Conservation (phyloP, 2,329 filamentous ascomycete species). For the Dothistroma pini region DNA sequence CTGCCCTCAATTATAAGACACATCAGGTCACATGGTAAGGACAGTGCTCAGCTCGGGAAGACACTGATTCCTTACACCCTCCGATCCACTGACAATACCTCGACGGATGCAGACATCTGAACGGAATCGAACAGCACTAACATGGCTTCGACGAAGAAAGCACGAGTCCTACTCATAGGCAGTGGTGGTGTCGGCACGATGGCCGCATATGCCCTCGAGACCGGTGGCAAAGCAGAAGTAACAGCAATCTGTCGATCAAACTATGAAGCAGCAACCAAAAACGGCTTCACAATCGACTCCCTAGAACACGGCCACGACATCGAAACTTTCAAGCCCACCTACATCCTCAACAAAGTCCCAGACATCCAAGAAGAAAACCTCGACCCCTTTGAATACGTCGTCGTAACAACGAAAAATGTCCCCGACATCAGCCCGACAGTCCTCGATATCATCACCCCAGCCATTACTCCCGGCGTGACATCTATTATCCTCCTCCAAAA, state of each 20-base stretch:
- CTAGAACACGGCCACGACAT: conserved; percentile 51
- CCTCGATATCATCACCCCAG: conserved; percentile 49
- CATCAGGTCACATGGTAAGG: not conserved
- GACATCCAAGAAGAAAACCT: conserved; percentile 37
- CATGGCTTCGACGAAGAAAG: conserved; percentile 27
- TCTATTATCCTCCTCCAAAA: conserved; percentile 59
- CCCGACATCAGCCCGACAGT: conserved; percentile 51
- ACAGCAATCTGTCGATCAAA: conserved; percentile 57
- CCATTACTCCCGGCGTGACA: conserved; percentile 50
- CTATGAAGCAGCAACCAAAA: conserved; percentile 45
- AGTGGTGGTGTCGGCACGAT: conserved; percentile 56
- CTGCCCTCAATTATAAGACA: not conserved
- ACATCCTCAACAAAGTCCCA: conserved; percentile 50
- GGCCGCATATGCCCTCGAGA: conserved; percentile 53
- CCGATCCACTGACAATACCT: not conserved
- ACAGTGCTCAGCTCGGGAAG: not conserved
- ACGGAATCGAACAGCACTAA: not conserved
- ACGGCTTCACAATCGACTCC: conserved; percentile 55
- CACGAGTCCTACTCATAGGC: conserved; percentile 52
- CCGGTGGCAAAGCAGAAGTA: conserved; percentile 49
- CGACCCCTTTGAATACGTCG: conserved; percentile 51
- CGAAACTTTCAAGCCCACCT: conserved; percentile 12
- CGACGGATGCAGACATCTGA: not conserved
- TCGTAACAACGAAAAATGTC: conserved; percentile 58
- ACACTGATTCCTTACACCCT: too few relatives aligned